Evolutionary conservation across 768 basidiomycete species (phyloP), one percentile per base, ranked within the genome.

Genomic region (Mycena latifolia): DNA sequence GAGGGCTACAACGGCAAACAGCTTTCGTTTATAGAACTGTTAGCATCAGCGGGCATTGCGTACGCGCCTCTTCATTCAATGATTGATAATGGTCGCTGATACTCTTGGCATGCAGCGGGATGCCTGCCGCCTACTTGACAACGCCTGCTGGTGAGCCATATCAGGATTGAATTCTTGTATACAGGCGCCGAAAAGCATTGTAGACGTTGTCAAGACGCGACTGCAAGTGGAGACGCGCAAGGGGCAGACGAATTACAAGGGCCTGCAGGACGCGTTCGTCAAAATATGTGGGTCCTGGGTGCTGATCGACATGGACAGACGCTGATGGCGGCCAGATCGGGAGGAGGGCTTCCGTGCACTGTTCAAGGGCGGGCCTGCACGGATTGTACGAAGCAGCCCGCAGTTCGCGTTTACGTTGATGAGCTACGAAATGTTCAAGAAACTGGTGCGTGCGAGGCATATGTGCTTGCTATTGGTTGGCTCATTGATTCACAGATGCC

Each of bases 181-280:
- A 29, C 6, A 31, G 45, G 57, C 71, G 73, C 59, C 57, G 43
- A 51, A 62, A 46, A 43, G 39, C 31, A 62, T 48, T 15, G 64
- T 76, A 92, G 97, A 99, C 79, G 98, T 99, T 66, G 93, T 99
- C 75, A 99, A 99, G 86, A 99, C 98, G 18, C 88, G 96, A 51
- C 81, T 99, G 70, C 97, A 99, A 77, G 92, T 94, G 14, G 98
- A 99, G 77, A 92, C 95, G 46, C 87, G 92, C 69, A 90, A 92
- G 73, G 98, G 98, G 14, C 89, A 99, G 75, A 93, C 95, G 7
- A 82, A 90, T 64, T 99, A 99, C 82, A 93, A 93, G 76, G 97
- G 98, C 48, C 77, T 98, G 41, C 76, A 82, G 18, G 96, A 99
- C 78, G 96, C 95, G 22, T 94, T 98, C 73, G 81, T 86, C 35